Evolutionary conservation across 2,329 filamentous ascomycete genomes (phyloP).

Genomic region (Colletotrichum tamarilloi): DNA sequence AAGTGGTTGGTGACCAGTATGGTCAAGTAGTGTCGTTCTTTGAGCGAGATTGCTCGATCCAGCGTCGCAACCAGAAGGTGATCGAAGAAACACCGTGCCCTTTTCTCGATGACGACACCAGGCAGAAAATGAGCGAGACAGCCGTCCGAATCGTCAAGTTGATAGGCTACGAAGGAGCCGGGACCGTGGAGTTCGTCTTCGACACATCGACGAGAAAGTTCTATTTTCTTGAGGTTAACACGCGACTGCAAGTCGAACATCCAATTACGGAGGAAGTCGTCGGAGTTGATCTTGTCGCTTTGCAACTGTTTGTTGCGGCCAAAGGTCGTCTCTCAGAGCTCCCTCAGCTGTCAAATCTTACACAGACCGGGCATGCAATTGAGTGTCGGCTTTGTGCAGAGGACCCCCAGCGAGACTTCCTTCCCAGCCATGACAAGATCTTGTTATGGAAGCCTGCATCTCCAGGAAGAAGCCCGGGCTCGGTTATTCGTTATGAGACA

Average conservation of each 20-base stretch:
- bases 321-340: conserved; percentile 14
- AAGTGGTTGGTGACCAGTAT: conserved; percentile 53
- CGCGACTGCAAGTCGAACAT: no score
- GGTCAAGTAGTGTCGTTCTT: conserved; percentile 50
- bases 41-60: conserved; percentile 58
- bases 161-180: conserved; percentile 48
- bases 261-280: not conserved
- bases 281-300: conserved; percentile 6
- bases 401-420: conserved; percentile 41
- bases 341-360: not conserved
- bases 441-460: conserved; percentile 41
- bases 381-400: conserved; percentile 55
- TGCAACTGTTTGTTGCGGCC: conserved; percentile 18
- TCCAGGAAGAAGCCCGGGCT: conserved; percentile 20
- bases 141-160: conserved; percentile 42
- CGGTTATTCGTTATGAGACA: conserved; percentile 51
- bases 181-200: conserved; percentile 53
- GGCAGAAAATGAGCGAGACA: no score
- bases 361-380: conserved; percentile 49
- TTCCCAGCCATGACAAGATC: conserved; percentile 42
- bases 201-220: conserved; percentile 44
- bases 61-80: conserved; percentile 58
- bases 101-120: no score
- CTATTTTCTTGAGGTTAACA: conserved; percentile 40
- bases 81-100: conserved; percentile 50